Evolutionary conservation across 2,329 filamentous ascomycete species (phyloP).

Genomic region (Apiospora sp.): DNA sequence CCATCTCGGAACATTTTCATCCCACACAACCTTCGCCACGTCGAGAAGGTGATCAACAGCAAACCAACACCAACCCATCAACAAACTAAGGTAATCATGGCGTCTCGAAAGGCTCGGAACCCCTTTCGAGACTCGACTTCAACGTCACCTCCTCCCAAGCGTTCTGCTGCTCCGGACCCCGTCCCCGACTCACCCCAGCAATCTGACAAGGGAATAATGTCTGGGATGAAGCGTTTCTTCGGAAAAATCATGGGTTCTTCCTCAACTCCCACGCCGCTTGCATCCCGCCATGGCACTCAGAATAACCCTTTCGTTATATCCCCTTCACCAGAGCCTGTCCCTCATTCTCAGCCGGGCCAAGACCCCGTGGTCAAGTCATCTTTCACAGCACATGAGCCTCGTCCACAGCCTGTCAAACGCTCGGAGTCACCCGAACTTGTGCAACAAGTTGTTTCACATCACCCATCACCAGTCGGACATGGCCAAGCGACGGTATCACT

Average conservation of each 20-base stretch:
- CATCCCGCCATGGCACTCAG: not conserved
- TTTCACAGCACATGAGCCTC: not conserved
- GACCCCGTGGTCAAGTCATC: too few relatives aligned
- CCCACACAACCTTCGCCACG: too few relatives aligned
- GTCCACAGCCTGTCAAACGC: not conserved
- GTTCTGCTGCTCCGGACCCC: not conserved
- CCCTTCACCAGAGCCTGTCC: not conserved
- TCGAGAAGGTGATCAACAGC: too few relatives aligned
- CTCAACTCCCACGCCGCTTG: not conserved
- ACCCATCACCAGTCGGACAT: not conserved
- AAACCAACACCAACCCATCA: not conserved
- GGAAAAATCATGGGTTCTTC: not conserved
- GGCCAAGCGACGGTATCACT: not conserved
- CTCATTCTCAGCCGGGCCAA: not conserved
- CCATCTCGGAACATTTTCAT: too few relatives aligned
- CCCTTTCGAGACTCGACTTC: not conserved
- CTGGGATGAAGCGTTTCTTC: not conserved
- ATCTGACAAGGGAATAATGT: not conserved
- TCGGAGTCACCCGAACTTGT: not conserved
- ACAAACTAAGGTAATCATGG: not conserved
- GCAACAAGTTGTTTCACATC: not conserved
- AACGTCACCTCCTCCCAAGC: not conserved
- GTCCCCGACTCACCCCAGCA: not conserved
- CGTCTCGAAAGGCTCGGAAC: conserved; percentile 1
- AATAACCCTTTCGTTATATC: not conserved